phyloP scores from a whole-genome alignment of 441 rosid genomes.

The Biscutella laevigata region DNA sequence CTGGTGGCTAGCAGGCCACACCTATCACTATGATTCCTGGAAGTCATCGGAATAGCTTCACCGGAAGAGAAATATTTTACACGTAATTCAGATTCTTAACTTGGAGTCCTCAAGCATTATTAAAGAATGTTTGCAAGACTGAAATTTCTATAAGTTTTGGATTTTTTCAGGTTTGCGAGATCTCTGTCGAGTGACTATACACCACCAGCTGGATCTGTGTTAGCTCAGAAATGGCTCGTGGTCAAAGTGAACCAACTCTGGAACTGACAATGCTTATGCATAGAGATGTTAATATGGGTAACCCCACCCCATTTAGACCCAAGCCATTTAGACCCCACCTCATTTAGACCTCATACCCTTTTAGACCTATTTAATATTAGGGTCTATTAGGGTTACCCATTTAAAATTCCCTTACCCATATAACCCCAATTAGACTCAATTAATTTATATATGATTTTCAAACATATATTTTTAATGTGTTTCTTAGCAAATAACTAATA shows the following conservation, averaged over 20 bases:
- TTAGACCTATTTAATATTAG: too few species aligned
- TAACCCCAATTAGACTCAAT: too few species aligned
- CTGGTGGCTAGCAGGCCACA: constrained; percentile 31
- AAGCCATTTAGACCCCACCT: too few species aligned
- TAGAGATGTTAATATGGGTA: too few species aligned
- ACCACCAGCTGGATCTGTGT: constrained; percentile 53
- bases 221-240: constrained; percentile 44
- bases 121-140: background rate
- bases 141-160: background rate
- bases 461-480: too few species aligned
- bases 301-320: too few species aligned
- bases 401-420: too few species aligned
- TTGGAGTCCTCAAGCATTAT: background rate
- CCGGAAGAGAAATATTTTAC: constrained; percentile 55
- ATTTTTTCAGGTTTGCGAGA: constrained; percentile 63
- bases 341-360: too few species aligned
- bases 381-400: too few species aligned
- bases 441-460: too few species aligned
- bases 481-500: too few species aligned
- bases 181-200: constrained; percentile 71
- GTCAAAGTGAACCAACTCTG: constrained; percentile 26
- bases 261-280: too few species aligned
- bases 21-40: constrained; percentile 60
- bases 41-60: constrained; percentile 30
- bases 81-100: constrained; percentile 29